These are phyloP conservation scores for Quercus bicolor DNA, from an alignment of 306 rosid species.

Conservation along the genomic window DNA sequence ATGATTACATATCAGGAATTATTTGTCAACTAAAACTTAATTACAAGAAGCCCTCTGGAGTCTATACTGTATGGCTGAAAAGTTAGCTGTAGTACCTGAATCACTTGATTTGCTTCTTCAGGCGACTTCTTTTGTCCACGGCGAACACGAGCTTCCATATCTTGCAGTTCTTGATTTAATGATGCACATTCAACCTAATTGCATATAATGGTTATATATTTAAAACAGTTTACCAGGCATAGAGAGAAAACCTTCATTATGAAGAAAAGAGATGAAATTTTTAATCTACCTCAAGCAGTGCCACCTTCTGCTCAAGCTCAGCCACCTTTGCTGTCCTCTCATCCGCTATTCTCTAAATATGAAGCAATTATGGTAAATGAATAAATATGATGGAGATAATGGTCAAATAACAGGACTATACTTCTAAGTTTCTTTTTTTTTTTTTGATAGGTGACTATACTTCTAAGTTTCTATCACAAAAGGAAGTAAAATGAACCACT, in stretches of 20 bases:
- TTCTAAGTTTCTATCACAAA: not conserved
- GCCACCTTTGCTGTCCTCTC: constrained; percentile 88
- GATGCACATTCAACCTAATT: constrained; percentile 90
- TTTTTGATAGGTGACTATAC: not conserved
- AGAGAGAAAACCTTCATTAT: constrained; percentile 2
- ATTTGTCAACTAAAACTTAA: not conserved
- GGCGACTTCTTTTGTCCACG: constrained; percentile 88
- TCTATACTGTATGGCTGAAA: not conserved
- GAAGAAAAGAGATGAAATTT: not conserved
- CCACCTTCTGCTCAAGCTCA: constrained; percentile 95
- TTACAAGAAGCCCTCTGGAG: not conserved
- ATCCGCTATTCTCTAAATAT: constrained; percentile 74
- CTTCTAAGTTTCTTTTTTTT: not conserved
- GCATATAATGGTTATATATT: constrained; percentile 8
- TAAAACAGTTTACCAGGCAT: constrained; percentile 12
- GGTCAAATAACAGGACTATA: not conserved
- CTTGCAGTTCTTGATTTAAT: constrained; percentile 96
- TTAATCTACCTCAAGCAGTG: constrained; percentile 80
- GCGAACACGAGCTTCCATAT: constrained; percentile 79
- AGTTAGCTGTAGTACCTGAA: constrained; percentile 53
- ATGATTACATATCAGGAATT: not conserved
- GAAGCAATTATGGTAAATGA: constrained; percentile 26
- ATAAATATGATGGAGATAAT: constrained; percentile 14
- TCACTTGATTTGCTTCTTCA: constrained; percentile 86
- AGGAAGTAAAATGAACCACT: not conserved